phyloP scores from a whole-genome alignment of 2,329 filamentous ascomycete species.

The Botrytis tulipae region DNA sequence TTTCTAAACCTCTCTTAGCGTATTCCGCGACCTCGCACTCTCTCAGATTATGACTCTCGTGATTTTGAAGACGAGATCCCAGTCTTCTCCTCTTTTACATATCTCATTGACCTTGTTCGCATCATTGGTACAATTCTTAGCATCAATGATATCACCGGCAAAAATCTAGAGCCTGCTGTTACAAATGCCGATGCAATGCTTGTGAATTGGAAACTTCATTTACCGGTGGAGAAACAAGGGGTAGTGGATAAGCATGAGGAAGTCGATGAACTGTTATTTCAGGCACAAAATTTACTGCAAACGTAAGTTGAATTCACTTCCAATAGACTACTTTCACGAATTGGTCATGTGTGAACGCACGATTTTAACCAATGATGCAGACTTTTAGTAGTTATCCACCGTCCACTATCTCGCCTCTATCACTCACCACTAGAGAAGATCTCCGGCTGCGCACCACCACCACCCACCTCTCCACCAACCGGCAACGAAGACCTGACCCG shows the following conservation, averaged over 20 bases:
- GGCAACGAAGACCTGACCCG: conserved; percentile 23
- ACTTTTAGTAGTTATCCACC: conserved; percentile 31
- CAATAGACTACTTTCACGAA: not conserved
- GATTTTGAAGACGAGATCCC: conserved; percentile 39
- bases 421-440: conserved; percentile 28
- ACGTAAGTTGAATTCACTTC: conserved; percentile 35
- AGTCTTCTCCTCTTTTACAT: conserved; percentile 43
- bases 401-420: conserved; percentile 32
- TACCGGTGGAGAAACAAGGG: conserved; percentile 44
- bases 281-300: conserved; percentile 40
- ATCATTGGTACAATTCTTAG: conserved; percentile 39
- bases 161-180: conserved; percentile 33
- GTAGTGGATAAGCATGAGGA: conserved; percentile 41
- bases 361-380: conserved; percentile 14
- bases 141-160: conserved; percentile 33
- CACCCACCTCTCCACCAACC: conserved; percentile 9
- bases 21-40: conserved; percentile 40
- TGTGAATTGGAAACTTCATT: conserved; percentile 42
- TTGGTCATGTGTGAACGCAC: not conserved
- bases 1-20: conserved; percentile 31
- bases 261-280: conserved; percentile 43
- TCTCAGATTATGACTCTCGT: conserved; percentile 41
- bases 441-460: conserved; percentile 28
- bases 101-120: conserved; percentile 42
- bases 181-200: conserved; percentile 42